Conservation (phyloP, 768 basidiomycete species). For the Pulveroboletus sp. region DNA sequence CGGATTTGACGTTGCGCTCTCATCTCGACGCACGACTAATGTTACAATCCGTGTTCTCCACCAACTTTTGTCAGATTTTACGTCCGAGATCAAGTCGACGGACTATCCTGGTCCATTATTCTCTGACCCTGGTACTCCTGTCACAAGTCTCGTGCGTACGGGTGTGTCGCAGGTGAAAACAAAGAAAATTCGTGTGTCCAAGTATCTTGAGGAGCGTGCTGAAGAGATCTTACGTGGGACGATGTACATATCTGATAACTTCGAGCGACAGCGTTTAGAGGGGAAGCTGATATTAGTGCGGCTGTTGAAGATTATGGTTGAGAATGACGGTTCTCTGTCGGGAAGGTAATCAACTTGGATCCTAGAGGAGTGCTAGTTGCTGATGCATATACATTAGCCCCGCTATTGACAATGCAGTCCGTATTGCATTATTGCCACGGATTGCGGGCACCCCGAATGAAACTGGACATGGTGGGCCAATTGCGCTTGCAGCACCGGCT, state of each 20-base stretch:
- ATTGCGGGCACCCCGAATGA: constrained; percentile 32
- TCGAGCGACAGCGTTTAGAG: constrained; percentile 60
- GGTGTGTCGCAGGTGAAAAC: constrained; percentile 63
- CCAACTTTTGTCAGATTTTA: constrained; percentile 66
- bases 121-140: constrained; percentile 63
- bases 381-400: constrained; percentile 39
- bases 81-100: constrained; percentile 47
- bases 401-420: constrained; percentile 69
- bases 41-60: constrained; percentile 66
- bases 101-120: constrained; percentile 87
- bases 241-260: constrained; percentile 57
- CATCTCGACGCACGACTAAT: constrained; percentile 64
- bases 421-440: constrained; percentile 64
- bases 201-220: constrained; percentile 72
- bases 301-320: constrained; percentile 75
- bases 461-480: constrained; percentile 19
- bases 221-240: constrained; percentile 76
- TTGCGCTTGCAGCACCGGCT: constrained; percentile 23
- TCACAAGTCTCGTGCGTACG: constrained; percentile 65
- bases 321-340: constrained; percentile 82
- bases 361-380: constrained; percentile 3
- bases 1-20: constrained; percentile 74
- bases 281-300: constrained; percentile 72
- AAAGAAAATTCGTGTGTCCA: constrained; percentile 74
- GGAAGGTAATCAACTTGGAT: constrained; percentile 57